A percentile compares a stretch with the other conserved stretches of the same genome.
Evolutionary conservation across 805 yeast genomes (phyloP).

Genomic region (Candida andamanensis): DNA sequence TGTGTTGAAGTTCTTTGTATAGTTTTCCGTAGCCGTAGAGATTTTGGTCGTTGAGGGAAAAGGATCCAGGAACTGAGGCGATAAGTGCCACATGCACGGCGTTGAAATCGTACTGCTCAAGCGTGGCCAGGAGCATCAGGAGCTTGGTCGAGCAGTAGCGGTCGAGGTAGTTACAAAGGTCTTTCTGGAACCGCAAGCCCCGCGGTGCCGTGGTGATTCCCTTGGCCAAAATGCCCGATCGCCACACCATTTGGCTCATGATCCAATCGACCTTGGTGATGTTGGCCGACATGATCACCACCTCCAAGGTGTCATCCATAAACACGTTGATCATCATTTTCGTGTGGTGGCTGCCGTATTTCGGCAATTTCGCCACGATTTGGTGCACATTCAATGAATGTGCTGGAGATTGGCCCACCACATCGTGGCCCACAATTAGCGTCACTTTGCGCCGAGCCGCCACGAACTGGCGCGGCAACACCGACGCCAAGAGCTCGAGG

Average conservation of each 20-base stretch:
- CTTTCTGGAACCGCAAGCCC: conserved; percentile 37
- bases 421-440: conserved; percentile 23
- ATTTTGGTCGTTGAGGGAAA: conserved; percentile 19
- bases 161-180: conserved; percentile 40
- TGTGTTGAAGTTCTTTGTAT: conserved; percentile 33
- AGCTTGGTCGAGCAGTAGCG: conserved; percentile 34
- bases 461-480: conserved; percentile 22
- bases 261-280: conserved; percentile 50
- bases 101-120: conserved; percentile 41
- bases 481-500: conserved; percentile 32
- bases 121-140: conserved; percentile 17
- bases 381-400: conserved; percentile 16
- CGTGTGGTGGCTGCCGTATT: conserved; percentile 54
- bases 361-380: conserved; percentile 30
- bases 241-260: conserved; percentile 66
- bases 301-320: conserved; percentile 39
- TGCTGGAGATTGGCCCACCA: neutral
- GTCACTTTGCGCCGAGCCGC: conserved; percentile 17
- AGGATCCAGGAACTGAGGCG: conserved; percentile 49
- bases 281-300: conserved; percentile 59
- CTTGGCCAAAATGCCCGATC: conserved; percentile 40
- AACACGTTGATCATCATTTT: conserved; percentile 61
- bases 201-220: conserved; percentile 8
- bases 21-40: conserved; percentile 47
- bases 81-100: conserved; percentile 48